Conservation (phyloP, 345 rosid genomes). For the Citrus glauca region DNA sequence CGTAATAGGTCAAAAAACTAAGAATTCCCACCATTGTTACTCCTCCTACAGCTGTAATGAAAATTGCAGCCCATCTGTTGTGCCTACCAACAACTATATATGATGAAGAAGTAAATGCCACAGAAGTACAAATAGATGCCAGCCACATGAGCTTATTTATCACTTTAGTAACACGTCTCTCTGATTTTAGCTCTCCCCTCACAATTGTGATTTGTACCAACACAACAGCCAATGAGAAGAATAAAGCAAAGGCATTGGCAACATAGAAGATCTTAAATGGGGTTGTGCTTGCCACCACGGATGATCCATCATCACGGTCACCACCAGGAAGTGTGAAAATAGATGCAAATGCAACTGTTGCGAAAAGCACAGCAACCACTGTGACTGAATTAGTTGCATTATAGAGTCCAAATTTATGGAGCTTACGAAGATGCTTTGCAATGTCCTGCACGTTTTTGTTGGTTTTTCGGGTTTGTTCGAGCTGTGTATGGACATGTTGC, state of each 20-base stretch:
- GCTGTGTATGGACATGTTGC: constrained; percentile 76
- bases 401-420: constrained; percentile 78
- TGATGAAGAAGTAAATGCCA: constrained; percentile 72
- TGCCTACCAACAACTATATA: constrained; percentile 81
- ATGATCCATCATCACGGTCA: constrained; percentile 49
- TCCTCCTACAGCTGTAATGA: constrained; percentile 70
- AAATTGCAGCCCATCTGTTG: constrained; percentile 68
- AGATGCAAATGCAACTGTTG: constrained; percentile 92
- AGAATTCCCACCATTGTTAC: constrained; percentile 67
- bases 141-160: constrained; percentile 96
- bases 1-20: constrained; percentile 76
- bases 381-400: constrained; percentile 87
- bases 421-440: constrained; percentile 70
- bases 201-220: constrained; percentile 89
- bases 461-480: constrained; percentile 85
- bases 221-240: constrained; percentile 87
- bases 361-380: constrained; percentile 86
- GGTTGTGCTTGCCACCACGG: constrained; percentile 39
- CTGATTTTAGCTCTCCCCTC: constrained; percentile 76
- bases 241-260: constrained; percentile 67
- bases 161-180: constrained; percentile 72
- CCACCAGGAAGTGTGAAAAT: constrained; percentile 88
- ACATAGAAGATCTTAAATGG: constrained; percentile 75
- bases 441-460: constrained; percentile 74
- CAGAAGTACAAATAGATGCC: constrained; percentile 83